A percentile compares a stretch with the other conserved stretches of the same genome.
Conservation (phyloP, 2,329 filamentous ascomycete species). For the Ophiostoma perfectum region DNA sequence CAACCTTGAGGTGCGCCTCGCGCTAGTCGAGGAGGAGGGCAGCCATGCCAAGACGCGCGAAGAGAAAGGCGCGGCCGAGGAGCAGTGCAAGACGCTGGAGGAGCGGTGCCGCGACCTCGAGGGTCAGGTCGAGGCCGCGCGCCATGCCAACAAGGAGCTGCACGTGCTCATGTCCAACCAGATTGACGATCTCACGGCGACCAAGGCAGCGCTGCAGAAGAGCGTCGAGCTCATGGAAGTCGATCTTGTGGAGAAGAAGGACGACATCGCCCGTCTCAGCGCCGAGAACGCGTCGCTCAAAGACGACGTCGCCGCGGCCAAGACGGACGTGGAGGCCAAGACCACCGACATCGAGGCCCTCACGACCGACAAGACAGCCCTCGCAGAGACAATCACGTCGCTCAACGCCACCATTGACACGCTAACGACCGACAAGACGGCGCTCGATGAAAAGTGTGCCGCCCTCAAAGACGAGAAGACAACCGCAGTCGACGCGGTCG, state of each 20-base stretch:
- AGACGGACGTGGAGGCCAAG: conserved; percentile 13
- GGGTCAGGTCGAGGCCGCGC: conserved; percentile 19
- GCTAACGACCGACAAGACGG: conserved; percentile 10
- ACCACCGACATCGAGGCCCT: conserved; percentile 8
- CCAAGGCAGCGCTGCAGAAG: conserved; percentile 16
- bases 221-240: conserved; percentile 7
- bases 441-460: neutral
- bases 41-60: conserved; percentile 14
- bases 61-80: neutral
- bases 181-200: conserved; percentile 23
- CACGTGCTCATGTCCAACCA: conserved; percentile 23
- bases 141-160: conserved; percentile 21
- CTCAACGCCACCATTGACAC: neutral
- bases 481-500: neutral
- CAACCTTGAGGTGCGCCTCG: conserved; percentile 13
- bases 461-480: neutral
- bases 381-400: conserved; percentile 13
- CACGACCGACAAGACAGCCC: neutral
- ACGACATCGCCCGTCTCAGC: neutral
- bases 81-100: conserved; percentile 15
- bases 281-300: conserved; percentile 6
- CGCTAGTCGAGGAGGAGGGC: conserved; percentile 16
- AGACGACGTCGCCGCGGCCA: neutral
- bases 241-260: neutral
- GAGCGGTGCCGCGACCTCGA: conserved; percentile 19